Base-by-base conservation (phyloP, 768 basidiomycete species). In the Suillus weaverae region DNA sequence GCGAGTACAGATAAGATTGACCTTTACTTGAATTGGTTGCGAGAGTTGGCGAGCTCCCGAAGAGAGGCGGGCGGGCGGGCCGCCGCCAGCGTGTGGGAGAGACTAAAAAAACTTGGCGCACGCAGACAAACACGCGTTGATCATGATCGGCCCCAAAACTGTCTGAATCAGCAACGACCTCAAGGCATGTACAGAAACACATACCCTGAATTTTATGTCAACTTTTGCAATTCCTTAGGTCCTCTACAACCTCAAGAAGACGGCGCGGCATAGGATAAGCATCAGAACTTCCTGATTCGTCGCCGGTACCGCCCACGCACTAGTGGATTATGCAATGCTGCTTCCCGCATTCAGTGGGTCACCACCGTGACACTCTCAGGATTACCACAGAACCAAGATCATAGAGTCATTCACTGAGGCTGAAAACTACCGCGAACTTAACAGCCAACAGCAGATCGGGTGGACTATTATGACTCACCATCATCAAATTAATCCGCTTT, bases 91-190 rank as follows among this genome's bases (percentile, higher is more conserved):
- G n/a, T n/a, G n/a, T n/a, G n/a, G n/a, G n/a, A n/a, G n/a, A n/a
- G n/a, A 30, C 16, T 39, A 59, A 39, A 39, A 26, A 32, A 26
- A 36, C 36, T 33, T 20, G 5, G 32, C 39, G 57, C 39, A 59
- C 53, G 57, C 57, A 41, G 26, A 41, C 9, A 43, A 65, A 64
- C 69, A 65, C 56, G 64, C 26, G n/a, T 62, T 33, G 30, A 14
- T 60, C 50, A 54, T 35, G 61, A 66, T 57, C 57, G 66, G 69
- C 74, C 74, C 74, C 67, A 77, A 77, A 75, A 70, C 76, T 76
- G 74, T 76, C n/a, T n/a, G n/a, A n/a, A n/a, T n/a, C 74, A 76
- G 14, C 14, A 50, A 69, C 68, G 53, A 68, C 69, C 62, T 67
- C 39, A 65, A 72, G 63, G 64, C 59, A 66, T 39, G 65, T 46